These are phyloP conservation scores for Penicillium herquei DNA, from an alignment of 495 filamentous ascomycete species.

Conservation along the genomic window DNA sequence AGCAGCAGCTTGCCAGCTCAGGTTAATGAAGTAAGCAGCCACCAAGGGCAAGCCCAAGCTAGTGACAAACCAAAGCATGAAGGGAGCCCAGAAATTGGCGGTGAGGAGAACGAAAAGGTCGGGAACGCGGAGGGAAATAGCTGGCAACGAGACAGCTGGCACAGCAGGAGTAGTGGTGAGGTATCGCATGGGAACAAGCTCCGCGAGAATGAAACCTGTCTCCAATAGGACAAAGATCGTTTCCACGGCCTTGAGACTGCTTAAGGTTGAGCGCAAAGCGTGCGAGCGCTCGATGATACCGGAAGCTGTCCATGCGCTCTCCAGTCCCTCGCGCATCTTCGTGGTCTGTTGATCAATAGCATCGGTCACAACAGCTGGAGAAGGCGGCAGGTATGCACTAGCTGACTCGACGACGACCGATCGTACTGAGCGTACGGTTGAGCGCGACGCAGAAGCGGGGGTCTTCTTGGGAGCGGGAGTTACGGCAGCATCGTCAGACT, in stretches of 20 bases:
- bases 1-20: conserved; percentile 52
- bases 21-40: conserved; percentile 83
- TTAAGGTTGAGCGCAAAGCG: conserved; percentile 58
- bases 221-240: conserved; percentile 62
- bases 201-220: conserved; percentile 43
- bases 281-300: conserved; percentile 47
- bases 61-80: conserved; percentile 74
- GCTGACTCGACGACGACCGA: conserved; percentile 46
- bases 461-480: conserved; percentile 2
- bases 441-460: conserved; percentile 4
- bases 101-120: conserved; percentile 82
- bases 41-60: conserved; percentile 65
- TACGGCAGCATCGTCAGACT: conserved; percentile 9
- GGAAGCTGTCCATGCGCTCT: conserved; percentile 40
- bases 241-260: conserved; percentile 66
- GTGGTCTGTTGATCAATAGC: conserved; percentile 72
- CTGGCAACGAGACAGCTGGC: conserved; percentile 31
- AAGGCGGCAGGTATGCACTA: conserved; percentile 59
- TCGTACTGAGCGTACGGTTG: conserved; percentile 37
- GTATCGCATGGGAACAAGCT: conserved; percentile 60
- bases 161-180: conserved; percentile 68
- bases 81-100: conserved; percentile 76
- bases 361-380: conserved; percentile 79
- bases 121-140: conserved; percentile 64
- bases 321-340: conserved; percentile 54